Evolutionary conservation across 2,329 filamentous ascomycete species (phyloP).

Genomic region (Colletotrichum scovillei): DNA sequence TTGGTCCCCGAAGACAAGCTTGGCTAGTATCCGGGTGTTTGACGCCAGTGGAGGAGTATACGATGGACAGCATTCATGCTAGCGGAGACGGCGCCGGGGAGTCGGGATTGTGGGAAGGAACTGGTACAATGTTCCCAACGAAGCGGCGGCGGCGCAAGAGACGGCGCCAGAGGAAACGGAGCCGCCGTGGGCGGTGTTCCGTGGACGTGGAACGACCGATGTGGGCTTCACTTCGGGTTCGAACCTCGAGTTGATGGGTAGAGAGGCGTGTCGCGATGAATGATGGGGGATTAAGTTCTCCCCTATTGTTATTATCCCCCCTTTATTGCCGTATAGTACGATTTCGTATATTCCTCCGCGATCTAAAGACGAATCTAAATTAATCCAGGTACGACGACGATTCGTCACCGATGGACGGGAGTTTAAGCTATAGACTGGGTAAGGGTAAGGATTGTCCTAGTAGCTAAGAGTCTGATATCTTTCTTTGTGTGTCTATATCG

Average conservation of each 20-base stretch:
- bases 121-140: background rate
- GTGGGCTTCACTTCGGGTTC: background rate
- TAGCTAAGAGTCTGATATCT: background rate
- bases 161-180: background rate
- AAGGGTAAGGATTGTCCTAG: background rate
- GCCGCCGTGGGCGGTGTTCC: background rate
- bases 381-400: background rate
- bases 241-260: too few relatives aligned
- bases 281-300: background rate
- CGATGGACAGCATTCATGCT: background rate
- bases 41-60: background rate
- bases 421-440: conserved; percentile 1
- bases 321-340: background rate
- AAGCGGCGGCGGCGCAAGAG: background rate
- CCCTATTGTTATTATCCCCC: background rate
- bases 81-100: background rate
- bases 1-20: background rate
- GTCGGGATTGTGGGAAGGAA: background rate
- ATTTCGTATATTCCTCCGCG: background rate
- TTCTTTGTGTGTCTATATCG: background rate
- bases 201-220: background rate
- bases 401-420: conserved; percentile 6
- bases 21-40: background rate
- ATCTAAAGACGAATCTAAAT: background rate
- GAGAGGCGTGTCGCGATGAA: background rate